These are phyloP conservation scores for Oemleria cerasiformis DNA, from an alignment of 306 rosid genomes.

Conservation along the genomic window DNA sequence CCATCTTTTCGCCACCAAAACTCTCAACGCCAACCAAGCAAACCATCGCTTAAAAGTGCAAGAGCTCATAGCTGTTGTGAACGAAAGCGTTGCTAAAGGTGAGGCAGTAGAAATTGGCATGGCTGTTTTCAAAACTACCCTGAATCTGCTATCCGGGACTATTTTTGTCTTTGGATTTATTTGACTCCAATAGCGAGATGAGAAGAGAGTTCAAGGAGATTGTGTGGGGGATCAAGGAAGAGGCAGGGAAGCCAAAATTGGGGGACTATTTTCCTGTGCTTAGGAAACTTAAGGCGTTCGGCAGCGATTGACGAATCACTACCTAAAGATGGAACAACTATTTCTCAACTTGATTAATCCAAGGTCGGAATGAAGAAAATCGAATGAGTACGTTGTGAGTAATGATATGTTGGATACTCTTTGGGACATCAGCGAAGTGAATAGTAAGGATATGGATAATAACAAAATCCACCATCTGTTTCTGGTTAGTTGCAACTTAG, in stretches of 20 bases:
- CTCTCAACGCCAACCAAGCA: conserved; percentile 25
- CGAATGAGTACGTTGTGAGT: background rate
- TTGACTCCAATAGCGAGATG: conserved; percentile 7
- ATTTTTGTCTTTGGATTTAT: conserved; percentile 46
- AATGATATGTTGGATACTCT: conserved; percentile 15
- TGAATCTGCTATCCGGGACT: conserved; percentile 41
- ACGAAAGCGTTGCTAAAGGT: background rate
- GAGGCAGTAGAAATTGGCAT: conserved; percentile 43
- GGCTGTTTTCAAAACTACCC: conserved; percentile 33
- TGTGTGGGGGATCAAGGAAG: background rate
- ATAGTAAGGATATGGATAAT: background rate
- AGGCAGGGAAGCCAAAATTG: background rate
- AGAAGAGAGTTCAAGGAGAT: conserved; percentile 19
- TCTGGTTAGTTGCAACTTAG: background rate
- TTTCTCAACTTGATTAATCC: background rate
- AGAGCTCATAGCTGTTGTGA: conserved; percentile 22
- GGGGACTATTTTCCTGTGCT: conserved; percentile 10
- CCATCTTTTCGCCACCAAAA: conserved; percentile 31
- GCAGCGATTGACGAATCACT: background rate
- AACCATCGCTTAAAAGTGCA: conserved; percentile 23
- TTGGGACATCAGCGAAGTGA: background rate
- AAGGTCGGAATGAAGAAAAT: conserved; percentile 8
- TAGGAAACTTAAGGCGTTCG: background rate
- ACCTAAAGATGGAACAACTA: background rate
- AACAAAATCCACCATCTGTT: background rate